Base-by-base conservation (phyloP, 78 protist species). In the Diacronema lutheri region DNA sequence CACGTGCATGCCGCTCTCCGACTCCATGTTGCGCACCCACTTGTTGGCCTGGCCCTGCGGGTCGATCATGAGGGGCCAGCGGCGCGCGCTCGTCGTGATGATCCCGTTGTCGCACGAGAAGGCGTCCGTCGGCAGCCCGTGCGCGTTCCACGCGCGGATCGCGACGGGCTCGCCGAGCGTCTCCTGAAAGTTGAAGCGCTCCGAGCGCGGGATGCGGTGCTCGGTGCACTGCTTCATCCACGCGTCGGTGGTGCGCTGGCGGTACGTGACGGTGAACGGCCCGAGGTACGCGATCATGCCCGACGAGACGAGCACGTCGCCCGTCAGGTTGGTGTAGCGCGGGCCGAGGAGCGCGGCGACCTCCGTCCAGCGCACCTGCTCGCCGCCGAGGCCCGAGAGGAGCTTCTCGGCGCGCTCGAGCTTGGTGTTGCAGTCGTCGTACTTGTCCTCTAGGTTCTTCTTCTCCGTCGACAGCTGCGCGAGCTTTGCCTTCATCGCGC, bases 41-140 rank as follows among this genome's bases (percentile, higher is more conserved):
- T 88, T 86, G 73, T 95, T 97, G 23, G 97, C 99, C 86, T 97
- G 99, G 25, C 94, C 94, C 87, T 96, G 98, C 23, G 98, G 98
- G 76, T 96, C 98, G 81, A 96, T 92, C 85, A 93, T 68, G 40
- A 96, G 91, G 14, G 98, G 96, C 95, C 95, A 95, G 11, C 93
- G 87, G 23, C 65, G 78, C 10, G 92, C 83, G 46, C 50, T 78
- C 50, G 61, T 7, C 2, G 89, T 89, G 57, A 94, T 78, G 83
- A 95, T 84, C 64, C 89, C 97, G 80, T 95, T 96, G 61, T 96
- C 98, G 37, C 81, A 58, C 40, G 93, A 89, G 88, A 92, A 93
- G 50, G 31, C 1, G 86, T 95, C 97, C 12, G 77, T 71, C 0
- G 98, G 98, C 33, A 96, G 89, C 4, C 92, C 92, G 1, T 50